phyloP scores from a whole-genome alignment of 2,329 filamentous ascomycete species.

The Venturia oleaginea region DNA sequence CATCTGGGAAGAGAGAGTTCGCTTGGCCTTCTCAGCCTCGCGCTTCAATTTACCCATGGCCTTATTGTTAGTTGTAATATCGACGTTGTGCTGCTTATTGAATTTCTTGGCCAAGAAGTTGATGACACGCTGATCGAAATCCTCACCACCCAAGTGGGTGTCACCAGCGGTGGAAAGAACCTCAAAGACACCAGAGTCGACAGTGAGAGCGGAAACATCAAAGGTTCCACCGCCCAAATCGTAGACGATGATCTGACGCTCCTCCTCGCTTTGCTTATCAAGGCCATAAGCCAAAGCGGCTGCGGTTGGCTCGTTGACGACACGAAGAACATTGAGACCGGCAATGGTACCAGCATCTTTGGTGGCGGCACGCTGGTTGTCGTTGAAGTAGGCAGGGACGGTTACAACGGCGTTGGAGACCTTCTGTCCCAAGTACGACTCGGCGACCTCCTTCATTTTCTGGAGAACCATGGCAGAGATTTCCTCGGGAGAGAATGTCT shows the following conservation, averaged over 20 bases:
- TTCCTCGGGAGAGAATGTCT: slow-evolving; percentile 72
- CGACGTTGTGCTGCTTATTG: slow-evolving; percentile 95
- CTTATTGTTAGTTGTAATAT: slow-evolving; percentile 91
- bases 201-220: slow-evolving; percentile 98
- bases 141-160: slow-evolving; percentile 89
- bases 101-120: slow-evolving; percentile 93
- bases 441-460: slow-evolving; percentile 79
- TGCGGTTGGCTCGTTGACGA: slow-evolving; percentile 99
- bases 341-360: slow-evolving; percentile 98
- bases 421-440: slow-evolving; percentile 71
- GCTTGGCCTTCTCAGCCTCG: slow-evolving; percentile 99
- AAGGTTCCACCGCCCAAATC: slow-evolving; percentile 99
- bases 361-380: slow-evolving; percentile 99
- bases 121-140: slow-evolving; percentile 97
- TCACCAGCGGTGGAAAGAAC: slow-evolving; percentile 98
- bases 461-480: slow-evolving; percentile 71
- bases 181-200: slow-evolving; percentile 98
- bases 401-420: slow-evolving; percentile 86
- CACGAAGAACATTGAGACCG: slow-evolving; percentile 96
- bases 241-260: slow-evolving; percentile 99
- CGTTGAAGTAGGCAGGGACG: slow-evolving; percentile 99
- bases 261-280: slow-evolving; percentile 84
- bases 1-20: slow-evolving; percentile 61
- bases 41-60: slow-evolving; percentile 99
- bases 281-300: slow-evolving; percentile 98